phyloP scores from a whole-genome alignment of 805 yeast species.

The Ogataea salicorniae region DNA sequence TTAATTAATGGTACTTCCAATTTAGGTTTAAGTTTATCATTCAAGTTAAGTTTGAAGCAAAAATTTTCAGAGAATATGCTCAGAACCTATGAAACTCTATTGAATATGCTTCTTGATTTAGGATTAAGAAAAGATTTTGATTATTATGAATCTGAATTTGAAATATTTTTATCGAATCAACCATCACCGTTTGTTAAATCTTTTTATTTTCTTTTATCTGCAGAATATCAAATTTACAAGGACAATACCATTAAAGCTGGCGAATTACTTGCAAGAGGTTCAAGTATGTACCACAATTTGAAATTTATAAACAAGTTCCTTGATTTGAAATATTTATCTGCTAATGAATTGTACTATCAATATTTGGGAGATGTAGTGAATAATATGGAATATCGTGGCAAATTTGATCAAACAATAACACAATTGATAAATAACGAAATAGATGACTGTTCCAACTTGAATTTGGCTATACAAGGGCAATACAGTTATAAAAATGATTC shows the following conservation, averaged over 20 bases:
- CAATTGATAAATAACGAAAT: background rate
- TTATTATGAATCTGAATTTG: constrained; percentile 48
- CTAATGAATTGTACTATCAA: constrained; percentile 18
- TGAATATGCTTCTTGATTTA: constrained; percentile 37
- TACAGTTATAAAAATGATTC: background rate
- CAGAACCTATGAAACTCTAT: constrained; percentile 34
- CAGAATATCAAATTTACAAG: constrained; percentile 21
- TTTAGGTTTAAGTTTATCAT: constrained; percentile 17
- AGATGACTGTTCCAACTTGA: background rate
- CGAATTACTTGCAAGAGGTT: constrained; percentile 5
- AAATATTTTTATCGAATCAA: constrained; percentile 30
- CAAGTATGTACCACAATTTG: constrained; percentile 7
- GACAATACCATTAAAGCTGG: constrained; percentile 11
- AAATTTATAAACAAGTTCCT: constrained; percentile 9
- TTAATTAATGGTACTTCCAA: constrained; percentile 11
- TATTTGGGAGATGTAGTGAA: constrained; percentile 9
- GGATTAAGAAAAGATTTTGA: constrained; percentile 59
- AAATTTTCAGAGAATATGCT: constrained; percentile 32
- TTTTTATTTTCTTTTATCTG: constrained; percentile 13
- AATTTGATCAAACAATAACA: constrained; percentile 9
- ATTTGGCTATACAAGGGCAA: background rate
- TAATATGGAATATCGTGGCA: constrained; percentile 5
- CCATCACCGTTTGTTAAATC: constrained; percentile 25
- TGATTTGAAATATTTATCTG: constrained; percentile 12
- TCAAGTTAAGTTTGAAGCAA: constrained; percentile 28